Conservation (phyloP, 768 basidiomycete species). For the Psilocybe cyanescens region DNA sequence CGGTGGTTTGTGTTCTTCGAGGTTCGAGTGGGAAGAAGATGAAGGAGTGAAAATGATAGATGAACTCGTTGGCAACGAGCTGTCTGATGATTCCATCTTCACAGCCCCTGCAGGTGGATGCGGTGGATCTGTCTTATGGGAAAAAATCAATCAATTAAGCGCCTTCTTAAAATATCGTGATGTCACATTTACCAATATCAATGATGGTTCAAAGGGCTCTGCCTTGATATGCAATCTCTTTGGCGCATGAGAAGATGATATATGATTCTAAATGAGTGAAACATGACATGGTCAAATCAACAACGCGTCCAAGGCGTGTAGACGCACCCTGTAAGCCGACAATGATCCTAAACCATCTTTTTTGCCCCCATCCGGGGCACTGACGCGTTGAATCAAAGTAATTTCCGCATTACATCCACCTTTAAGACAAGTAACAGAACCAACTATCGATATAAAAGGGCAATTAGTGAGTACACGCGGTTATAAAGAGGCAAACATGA, state of each 20-base stretch:
- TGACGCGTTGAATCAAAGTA: conserved; percentile 31
- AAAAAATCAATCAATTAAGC: conserved; percentile 11
- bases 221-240: conserved; percentile 7
- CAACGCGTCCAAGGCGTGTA: conserved; percentile 3
- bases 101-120: neutral
- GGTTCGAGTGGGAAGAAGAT: neutral
- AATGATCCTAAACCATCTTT: conserved; percentile 49
- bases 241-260: conserved; percentile 12
- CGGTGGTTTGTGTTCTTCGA: neutral
- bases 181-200: neutral
- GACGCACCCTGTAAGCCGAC: conserved; percentile 47
- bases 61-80: conserved; percentile 1
- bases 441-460: conserved; percentile 34
- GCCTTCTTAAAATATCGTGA: conserved; percentile 6
- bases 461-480: conserved; percentile 6
- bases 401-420: conserved; percentile 44
- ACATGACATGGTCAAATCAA: neutral
- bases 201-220: neutral
- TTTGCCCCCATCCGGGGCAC: conserved; percentile 42
- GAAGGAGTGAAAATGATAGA: neutral
- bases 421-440: conserved; percentile 48
- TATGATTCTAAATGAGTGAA: conserved; percentile 15
- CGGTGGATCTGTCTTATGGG: neutral
- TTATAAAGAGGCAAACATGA: conserved; percentile 7
- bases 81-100: conserved; percentile 6